Evolutionary conservation across 2,329 filamentous ascomycete genomes (phyloP), one percentile per base, ranked within the genome.

Genomic region (Nemania diffusa): DNA sequence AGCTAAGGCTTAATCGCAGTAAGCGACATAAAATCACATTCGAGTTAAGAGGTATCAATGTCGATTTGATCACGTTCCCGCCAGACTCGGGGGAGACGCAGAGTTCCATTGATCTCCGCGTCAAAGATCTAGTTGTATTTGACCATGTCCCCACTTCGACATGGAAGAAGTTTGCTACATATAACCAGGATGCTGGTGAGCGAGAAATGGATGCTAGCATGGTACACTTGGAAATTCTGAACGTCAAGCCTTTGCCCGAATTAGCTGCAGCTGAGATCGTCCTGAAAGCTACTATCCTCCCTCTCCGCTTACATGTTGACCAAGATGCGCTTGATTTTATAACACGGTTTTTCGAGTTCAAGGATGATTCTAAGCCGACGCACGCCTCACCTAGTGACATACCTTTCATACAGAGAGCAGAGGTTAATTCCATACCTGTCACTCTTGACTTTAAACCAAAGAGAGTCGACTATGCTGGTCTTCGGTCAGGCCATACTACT

Each of bases 291-390:
- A 91, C 89, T 0, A 79, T 99, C 20, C 84, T 98, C 32, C 96
- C 96, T 1, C 82, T 99, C 29, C 89, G 96, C 50, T 84, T 99
- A 1, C 96, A 99, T 77, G 94, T 99, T 37, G 96, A 99, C 75
- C 96, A 99, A 79, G 96, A 99, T 79, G 95, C 96, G 0, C 86
- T 99, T 3, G 96, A 99, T 77, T 99, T 99, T 77, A 92, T 99
- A 76, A 97, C 92, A 1, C 90, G 96, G 1, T 99, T 99, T 83
- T 99, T 99, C 75, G 94, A 97, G 74, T 99, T 99, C 84, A 97
- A 97, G 76, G 94, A 97, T 73, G 92, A 94, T 46, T 82, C 82
- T 1, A 81, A 81, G 8, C 82, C 86, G 0, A 80, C 83, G 4
- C 84, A 88, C 32, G 80, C 83, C 2, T 86, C 88, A 0, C 85